Evolutionary conservation across 2,329 filamentous ascomycete species (phyloP), one percentile per base, ranked within the genome.

Genomic region (Proliferodiscus dingleyae): DNA sequence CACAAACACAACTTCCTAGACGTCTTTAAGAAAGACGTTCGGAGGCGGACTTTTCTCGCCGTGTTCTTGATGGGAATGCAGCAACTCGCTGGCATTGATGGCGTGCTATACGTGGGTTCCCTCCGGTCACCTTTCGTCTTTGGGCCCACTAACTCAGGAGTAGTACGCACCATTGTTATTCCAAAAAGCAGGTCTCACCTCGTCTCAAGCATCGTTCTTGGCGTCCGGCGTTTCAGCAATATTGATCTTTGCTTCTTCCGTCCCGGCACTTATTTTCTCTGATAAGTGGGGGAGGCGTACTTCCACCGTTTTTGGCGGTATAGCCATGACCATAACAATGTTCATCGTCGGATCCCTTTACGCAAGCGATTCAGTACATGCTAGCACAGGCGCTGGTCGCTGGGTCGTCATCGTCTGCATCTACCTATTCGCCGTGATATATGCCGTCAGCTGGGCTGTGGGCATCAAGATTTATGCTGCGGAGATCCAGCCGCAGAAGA

Each of bases 141-240:
- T 18, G 11, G 18, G 16, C 33, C 19, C 16, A 34, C 16, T 42
- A 8, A 45, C 16, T 30, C 36, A 50, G 16, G 2, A 40, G 37
- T 21, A 78, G 71, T 84, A 84, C 46, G 77, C 80, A 0, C 80
- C 80, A 0, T 62, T 74, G 0, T 67, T 85, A 0, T 84, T 84
- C 52, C 63, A 71, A 19, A 75, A 80, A 42, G 78, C 80, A 2
- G 80, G 80, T 0, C 66, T 83, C 9, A 67, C 69, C 6, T 75
- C 74, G 0, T 64, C 69, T 3, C 73, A 70, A 19, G 70, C 77
- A 2, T 74, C 74, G 0, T 80, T 83, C 54, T 67, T 83, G 2
- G 80, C 80, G 1, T 82, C 78, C 0, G 79, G 79, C 0, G 67
- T 83, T 7, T 80, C 78, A 0, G 77, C 73, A 0, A 69, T 83